Evolutionary conservation across 1,139 yeast species (phyloP), one percentile per base, ranked within the genome.

Genomic region (Scheffersomyces illinoinensis): DNA sequence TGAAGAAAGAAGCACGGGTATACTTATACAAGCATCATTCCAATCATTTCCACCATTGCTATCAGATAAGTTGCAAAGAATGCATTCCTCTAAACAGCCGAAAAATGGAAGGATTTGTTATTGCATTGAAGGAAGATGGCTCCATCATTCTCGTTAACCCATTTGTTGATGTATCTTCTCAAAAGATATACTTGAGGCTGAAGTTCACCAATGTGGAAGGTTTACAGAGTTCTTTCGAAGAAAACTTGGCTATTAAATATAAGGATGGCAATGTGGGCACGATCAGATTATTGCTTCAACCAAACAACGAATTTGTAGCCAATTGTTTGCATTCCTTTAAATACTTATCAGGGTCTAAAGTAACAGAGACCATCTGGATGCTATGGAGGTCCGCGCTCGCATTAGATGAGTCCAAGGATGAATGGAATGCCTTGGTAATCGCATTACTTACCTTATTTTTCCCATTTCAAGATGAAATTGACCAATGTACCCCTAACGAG

Each of bases 401-500:
- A 59, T 64, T 83, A 18, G 78, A 77, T 49, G 76, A 75, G 3
- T 62, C 70, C 19, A 77, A 71, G 23, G 77, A 81, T 62, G 91
- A 90, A 54, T 89, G 95, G 93, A 79, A 79, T 12, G 86, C 91
- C 0, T 85, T 87, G 64, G 77, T 83, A 0, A 76, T 83, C 1
- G 81, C 90, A 0, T 64, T 89, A 5, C 69, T 88, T 19, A 77
- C 86, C 0, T 70, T 83, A 0, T 68, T 83, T 0, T 72, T 81
- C 39, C 89, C 88, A 0, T 78, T 80, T 59, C 72, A 72, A 20
- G 68, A 64, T 10, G 60, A 62, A 2, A 62, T 62, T 5, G 58
- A 62, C 2, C 43, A 33, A 33, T 55, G 64, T 5, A 58, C 55
- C 1, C 55, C 61, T 2, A 84, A 84, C 62, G 72, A 71, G 20